Percentiles rank a stretch among this genome's conserved stretches.
Conservation (phyloP, 2,329 filamentous ascomycete genomes). For the Colletotrichum echinochloae region DNA sequence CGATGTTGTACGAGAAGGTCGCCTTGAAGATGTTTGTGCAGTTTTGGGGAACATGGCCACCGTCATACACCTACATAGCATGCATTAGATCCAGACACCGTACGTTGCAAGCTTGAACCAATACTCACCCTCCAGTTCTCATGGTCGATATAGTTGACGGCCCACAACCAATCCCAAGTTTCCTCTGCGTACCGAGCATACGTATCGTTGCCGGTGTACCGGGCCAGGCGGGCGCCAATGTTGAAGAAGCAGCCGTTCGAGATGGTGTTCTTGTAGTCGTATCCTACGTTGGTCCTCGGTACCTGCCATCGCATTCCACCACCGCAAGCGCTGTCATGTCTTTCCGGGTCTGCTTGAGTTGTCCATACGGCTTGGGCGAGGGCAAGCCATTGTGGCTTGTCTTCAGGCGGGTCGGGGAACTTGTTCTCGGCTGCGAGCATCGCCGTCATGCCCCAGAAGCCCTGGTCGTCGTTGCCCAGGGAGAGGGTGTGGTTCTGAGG, state of each 20-base stretch:
- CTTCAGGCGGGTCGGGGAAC: conserved; percentile 65
- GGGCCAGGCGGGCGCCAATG: conserved; percentile 75
- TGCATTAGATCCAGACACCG: neutral
- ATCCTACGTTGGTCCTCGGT: conserved; percentile 78
- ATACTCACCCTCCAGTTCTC: conserved; percentile 55
- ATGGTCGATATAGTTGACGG: conserved; percentile 63
- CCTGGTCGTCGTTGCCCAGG: conserved; percentile 74
- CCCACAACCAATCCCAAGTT: conserved; percentile 70
- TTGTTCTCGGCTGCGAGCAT: conserved; percentile 70
- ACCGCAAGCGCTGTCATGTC: conserved; percentile 67
- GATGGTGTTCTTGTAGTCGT: conserved; percentile 78
- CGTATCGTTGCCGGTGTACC: conserved; percentile 75
- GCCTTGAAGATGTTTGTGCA: conserved; percentile 65
- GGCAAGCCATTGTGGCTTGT: conserved; percentile 65
- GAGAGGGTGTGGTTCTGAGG: conserved; percentile 64
- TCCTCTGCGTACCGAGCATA: conserved; percentile 74
- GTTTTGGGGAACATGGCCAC: conserved; percentile 61
- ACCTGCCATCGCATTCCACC: conserved; percentile 82
- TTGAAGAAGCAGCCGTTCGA: conserved; percentile 75
- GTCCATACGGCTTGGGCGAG: conserved; percentile 75
- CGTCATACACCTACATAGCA: conserved; percentile 65
- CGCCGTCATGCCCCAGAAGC: conserved; percentile 74
- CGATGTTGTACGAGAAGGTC: conserved; percentile 69
- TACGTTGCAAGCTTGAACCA: neutral
- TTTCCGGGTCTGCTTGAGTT: conserved; percentile 64